Percentiles rank a stretch among this genome's conserved stretches.
phyloP scores from a whole-genome alignment of 345 rosid species.

The Acer negundo region DNA sequence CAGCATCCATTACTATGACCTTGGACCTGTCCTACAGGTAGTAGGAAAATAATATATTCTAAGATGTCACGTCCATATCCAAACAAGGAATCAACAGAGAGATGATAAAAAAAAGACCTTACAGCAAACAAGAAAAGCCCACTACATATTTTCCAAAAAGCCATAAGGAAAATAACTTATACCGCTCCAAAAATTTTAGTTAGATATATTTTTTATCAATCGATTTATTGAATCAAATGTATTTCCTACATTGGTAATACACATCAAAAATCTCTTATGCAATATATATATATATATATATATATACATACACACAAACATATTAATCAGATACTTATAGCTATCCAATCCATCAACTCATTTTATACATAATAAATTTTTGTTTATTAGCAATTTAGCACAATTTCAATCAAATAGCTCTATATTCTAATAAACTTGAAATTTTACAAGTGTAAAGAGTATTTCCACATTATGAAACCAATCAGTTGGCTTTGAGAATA shows the following conservation, averaged over 20 bases:
- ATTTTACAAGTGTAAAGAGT: not conserved
- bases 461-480: not conserved
- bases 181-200: not conserved
- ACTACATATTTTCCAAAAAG: not conserved
- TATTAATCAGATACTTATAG: not conserved
- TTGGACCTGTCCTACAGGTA: conserved; percentile 92
- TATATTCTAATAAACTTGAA: conserved; percentile 7
- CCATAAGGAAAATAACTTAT: not conserved
- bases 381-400: not conserved
- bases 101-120: not conserved
- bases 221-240: not conserved
- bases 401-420: not conserved
- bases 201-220: conserved; percentile 7
- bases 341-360: conserved; percentile 4
- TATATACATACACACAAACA: not conserved
- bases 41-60: conserved; percentile 39
- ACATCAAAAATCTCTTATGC: not conserved
- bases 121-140: not conserved
- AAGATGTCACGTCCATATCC: conserved; percentile 28
- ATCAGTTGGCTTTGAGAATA: not conserved
- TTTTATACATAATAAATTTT: not conserved
- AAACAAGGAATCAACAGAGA: not conserved
- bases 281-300: not conserved
- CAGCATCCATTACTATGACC: conserved; percentile 94
- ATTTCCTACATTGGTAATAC: not conserved